Evolutionary conservation across 768 basidiomycete genomes (phyloP).

Genomic region (Amanita rimosa): DNA sequence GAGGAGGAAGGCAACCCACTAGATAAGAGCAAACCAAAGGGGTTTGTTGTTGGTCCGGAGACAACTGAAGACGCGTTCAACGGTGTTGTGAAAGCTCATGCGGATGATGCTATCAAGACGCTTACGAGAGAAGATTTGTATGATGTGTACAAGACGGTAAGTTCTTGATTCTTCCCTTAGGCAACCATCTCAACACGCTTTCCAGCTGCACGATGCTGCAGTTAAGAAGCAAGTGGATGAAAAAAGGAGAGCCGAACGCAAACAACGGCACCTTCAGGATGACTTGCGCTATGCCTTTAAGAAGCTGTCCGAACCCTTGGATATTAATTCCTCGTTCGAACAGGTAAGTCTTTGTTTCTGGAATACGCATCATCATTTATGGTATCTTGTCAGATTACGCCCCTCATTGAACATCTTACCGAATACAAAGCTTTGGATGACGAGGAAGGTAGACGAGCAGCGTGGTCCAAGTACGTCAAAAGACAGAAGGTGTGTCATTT

Average conservation of each 20-base stretch:
- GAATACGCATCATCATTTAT: neutral
- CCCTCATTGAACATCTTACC: conserved; percentile 68
- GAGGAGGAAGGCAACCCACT: conserved; percentile 12
- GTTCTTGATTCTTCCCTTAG: conserved; percentile 13
- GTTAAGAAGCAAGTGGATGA: conserved; percentile 76
- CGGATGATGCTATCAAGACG: conserved; percentile 36
- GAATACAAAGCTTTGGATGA: conserved; percentile 86
- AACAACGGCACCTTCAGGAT: conserved; percentile 81
- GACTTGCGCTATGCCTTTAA: conserved; percentile 93
- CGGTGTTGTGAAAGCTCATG: conserved; percentile 42
- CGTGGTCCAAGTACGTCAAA: conserved; percentile 83
- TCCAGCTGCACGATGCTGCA: conserved; percentile 62
- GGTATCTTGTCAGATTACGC: conserved; percentile 39
- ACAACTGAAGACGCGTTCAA: conserved; percentile 59
- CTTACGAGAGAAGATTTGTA: conserved; percentile 42
- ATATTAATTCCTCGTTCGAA: conserved; percentile 68
- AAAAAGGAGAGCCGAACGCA: conserved; percentile 74
- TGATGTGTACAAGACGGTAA: conserved; percentile 53
- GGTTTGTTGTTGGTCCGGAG: conserved; percentile 36
- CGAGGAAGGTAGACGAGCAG: conserved; percentile 70
- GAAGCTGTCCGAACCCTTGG: conserved; percentile 76
- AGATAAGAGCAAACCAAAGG: conserved; percentile 14
- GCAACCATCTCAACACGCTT: conserved; percentile 1
- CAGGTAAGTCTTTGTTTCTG: conserved; percentile 31
- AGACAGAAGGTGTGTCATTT: conserved; percentile 63